Evolutionary conservation across 2,329 filamentous ascomycete species (phyloP), one percentile per base, ranked within the genome.

Genomic region (Phaeosphaeriaceae sp.): DNA sequence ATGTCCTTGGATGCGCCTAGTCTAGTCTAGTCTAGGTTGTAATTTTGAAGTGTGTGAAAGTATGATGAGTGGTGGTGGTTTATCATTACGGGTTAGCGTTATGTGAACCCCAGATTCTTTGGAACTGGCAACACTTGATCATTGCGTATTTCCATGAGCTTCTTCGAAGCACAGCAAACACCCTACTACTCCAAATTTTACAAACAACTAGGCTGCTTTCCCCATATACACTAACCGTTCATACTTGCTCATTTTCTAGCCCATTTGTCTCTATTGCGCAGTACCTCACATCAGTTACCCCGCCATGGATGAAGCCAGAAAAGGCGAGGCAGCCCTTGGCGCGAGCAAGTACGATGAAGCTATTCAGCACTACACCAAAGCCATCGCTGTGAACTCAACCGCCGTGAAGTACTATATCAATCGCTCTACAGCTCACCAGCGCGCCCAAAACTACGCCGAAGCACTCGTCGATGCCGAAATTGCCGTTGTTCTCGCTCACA

Each of bases 401-500:
- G 90, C 89, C 2, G 88, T 90, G 1, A 76, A 83, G 40, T 97
- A 94, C 83, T 87, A 93, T 54, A 84, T 94, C 55, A 86, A 88
- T 59, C 90, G 93, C 16, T 89, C 91, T 4, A 91, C 87, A 34
- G 90, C 90, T 32, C 87, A 92, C 68, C 82, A 90, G 41, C 83
- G 89, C 50, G 79, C 82, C 2, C 79, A 77, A 30, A 67, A 64
- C 37, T 76, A 81, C 35, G 66, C 77, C 17, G 74, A 85, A 50
- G 79, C 58, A n/a, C 75, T 81, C 23, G 50, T 61, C 38, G 79
- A 81, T 54, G 77, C 77, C 44, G 75, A 80, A 41, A 64, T 74
- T 32, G 77, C 85, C 42, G 80, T 84, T 47, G 77, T 84, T 2
- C 79, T 83, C 17, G 89, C 91, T 1, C 82, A 94, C 36, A 80